Percentiles rank a stretch among this genome's conserved stretches.
phyloP scores from a whole-genome alignment of 1,284 basidiomycete genomes.

The Mycosarcoma mackinlayi region DNA sequence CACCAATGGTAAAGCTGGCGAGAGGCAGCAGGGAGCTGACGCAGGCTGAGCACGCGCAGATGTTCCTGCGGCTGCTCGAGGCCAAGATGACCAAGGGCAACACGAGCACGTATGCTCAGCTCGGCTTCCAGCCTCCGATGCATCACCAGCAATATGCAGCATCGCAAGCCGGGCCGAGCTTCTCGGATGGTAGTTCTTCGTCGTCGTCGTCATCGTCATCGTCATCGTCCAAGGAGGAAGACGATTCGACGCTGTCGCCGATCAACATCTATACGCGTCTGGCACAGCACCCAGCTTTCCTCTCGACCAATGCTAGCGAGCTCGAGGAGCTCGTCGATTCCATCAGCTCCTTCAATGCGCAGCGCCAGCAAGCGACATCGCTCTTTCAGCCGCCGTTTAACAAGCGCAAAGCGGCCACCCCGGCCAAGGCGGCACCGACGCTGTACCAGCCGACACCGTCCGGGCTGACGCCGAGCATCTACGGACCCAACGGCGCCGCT shows the following conservation, averaged over 20 bases:
- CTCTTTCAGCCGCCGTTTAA: slow-evolving; percentile 27
- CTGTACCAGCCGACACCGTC: slow-evolving; percentile 21
- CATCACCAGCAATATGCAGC: slow-evolving; percentile 34
- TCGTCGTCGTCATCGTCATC: too few species aligned
- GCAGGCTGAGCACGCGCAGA: slow-evolving; percentile 52
- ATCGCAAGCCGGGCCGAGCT: slow-evolving; percentile 27
- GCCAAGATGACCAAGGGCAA: slow-evolving; percentile 49
- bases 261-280: slow-evolving; percentile 58
- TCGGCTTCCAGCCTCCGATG: slow-evolving; percentile 57
- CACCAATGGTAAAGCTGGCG: slow-evolving; percentile 22
- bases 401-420: slow-evolving; percentile 21
- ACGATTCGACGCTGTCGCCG: slow-evolving; percentile 47
- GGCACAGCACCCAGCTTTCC: slow-evolving; percentile 59
- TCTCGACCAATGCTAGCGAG: slow-evolving; percentile 54
- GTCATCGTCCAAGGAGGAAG: slow-evolving; percentile 20
- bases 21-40: slow-evolving; percentile 31
- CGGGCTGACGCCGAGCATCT: slow-evolving; percentile 40
- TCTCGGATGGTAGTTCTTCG: slow-evolving; percentile 27
- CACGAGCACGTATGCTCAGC: slow-evolving; percentile 48
- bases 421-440: slow-evolving; percentile 17
- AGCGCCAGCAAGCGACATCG: slow-evolving; percentile 21
- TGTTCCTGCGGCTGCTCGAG: slow-evolving; percentile 54
- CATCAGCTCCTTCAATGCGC: slow-evolving; percentile 33
- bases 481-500: slow-evolving; percentile 35
- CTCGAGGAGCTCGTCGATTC: slow-evolving; percentile 61